Evolutionary conservation across 1,284 basidiomycete species (phyloP).

Genomic region (Cerioporus squamosus): DNA sequence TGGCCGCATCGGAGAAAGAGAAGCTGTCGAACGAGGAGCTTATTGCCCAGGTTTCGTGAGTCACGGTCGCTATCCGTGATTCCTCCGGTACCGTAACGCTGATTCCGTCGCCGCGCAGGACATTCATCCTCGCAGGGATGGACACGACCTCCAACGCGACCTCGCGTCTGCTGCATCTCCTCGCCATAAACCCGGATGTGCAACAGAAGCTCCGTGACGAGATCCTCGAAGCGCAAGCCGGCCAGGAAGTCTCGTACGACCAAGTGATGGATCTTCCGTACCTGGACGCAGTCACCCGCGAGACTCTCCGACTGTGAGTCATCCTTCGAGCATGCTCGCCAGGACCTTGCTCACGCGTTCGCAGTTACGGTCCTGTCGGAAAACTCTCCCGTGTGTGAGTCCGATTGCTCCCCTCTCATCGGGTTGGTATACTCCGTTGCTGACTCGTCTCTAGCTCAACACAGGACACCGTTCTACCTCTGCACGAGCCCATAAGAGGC

Average conservation of each 20-base stretch:
- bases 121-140: constrained; percentile 33
- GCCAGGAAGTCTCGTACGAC: constrained; percentile 32
- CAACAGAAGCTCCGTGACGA: constrained; percentile 27
- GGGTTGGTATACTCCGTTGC: not conserved
- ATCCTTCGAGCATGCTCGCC: not conserved
- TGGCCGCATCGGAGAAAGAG: constrained; percentile 26
- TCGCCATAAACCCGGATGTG: constrained; percentile 1
- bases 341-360: not conserved
- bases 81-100: no score
- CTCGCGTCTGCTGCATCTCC: constrained; percentile 31
- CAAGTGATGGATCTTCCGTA: constrained; percentile 34
- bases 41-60: constrained; percentile 31
- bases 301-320: constrained; percentile 34
- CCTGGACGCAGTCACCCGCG: constrained; percentile 38
- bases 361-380: not conserved
- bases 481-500: constrained; percentile 27
- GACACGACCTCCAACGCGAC: constrained; percentile 35
- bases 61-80: not conserved
- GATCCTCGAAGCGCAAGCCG: constrained; percentile 23
- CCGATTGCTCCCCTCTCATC: constrained; percentile 15
- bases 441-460: constrained; percentile 9
- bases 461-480: constrained; percentile 28
- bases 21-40: constrained; percentile 26
- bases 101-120: constrained; percentile 9
- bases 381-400: constrained; percentile 2